Base-by-base conservation (phyloP, 2,329 filamentous ascomycete species). In the Lecanicillium sp. region DNA sequence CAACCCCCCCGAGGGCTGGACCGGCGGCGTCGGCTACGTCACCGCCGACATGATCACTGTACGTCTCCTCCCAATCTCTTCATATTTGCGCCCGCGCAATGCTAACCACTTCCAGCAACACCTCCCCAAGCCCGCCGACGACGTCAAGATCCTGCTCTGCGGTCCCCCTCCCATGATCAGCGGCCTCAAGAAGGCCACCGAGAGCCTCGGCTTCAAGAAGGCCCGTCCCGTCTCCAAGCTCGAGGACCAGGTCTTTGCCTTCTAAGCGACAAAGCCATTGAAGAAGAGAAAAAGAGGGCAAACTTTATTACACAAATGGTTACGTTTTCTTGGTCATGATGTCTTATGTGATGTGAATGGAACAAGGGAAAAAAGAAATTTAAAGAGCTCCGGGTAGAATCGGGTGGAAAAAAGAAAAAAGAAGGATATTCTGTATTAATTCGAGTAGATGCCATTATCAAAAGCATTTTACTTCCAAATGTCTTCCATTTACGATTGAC, bases 231-330 rank as follows among this genome's bases (percentile, higher is more conserved):
- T 97, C 60, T 96, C 90, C 83, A 97, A 97, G 81, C 83, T 97
- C 46, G 87, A 91, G 65, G 93, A 98, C 68, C 93, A 97, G 70
- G 88, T 98, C 58, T 98, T 98, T 74, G 90, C 88, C 63, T 98
- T 98, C 72, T 72, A 69, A 63, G 48, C 23, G 15, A 3, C 32
- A 40, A 32, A 38, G n/a, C n/a, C n/a, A 19, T 5, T 3, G 23
- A 32, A 36, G 20, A 11, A 12, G n/a, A 27, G 3, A 35, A 26
- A 8, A 26, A 26, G 24, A 4, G 20, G 27, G 14, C 14, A 29
- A 8, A 14, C 7, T 29, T 29, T 29, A 29, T 9, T 27, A 12
- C 29, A 15, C 37, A 17, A 29, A 8, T 8, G 27, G 8, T 29
- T 8, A 14, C 27, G 7, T 8, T 29, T 29, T 10, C 32, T 35